Percentiles rank a stretch among this genome's conserved stretches.
These are phyloP conservation scores for Colletotrichum gigasporum DNA, from an alignment of 2,329 filamentous ascomycete genomes.

Conservation along the genomic window DNA sequence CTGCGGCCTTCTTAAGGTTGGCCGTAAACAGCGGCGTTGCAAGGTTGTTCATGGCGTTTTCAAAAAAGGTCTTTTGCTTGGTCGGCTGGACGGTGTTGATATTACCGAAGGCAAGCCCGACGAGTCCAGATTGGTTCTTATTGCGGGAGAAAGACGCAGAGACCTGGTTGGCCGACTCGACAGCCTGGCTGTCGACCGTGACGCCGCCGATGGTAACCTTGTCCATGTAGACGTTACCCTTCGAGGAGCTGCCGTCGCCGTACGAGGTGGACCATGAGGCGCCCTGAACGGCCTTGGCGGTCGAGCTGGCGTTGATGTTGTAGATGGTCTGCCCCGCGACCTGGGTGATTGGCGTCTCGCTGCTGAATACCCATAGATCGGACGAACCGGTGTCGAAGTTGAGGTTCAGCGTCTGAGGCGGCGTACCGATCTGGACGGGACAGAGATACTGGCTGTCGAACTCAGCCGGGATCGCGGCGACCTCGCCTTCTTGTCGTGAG, in stretches of 20 bases:
- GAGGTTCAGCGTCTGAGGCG: constrained; percentile 48
- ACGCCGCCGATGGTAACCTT: constrained; percentile 52
- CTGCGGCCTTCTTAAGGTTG: constrained; percentile 45
- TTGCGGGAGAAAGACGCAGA: constrained; percentile 49
- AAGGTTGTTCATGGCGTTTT: constrained; percentile 41
- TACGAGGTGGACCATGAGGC: constrained; percentile 53
- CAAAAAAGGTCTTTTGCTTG: constrained; percentile 54
- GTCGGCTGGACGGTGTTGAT: constrained; percentile 53
- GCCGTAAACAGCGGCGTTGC: constrained; percentile 43
- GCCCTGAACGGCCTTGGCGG: constrained; percentile 46
- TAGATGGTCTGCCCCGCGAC: constrained; percentile 51
- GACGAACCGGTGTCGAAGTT: constrained; percentile 54
- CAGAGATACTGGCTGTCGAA: constrained; percentile 62
- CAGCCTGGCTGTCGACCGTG: constrained; percentile 49
- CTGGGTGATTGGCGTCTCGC: constrained; percentile 46
- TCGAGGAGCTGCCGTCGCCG: constrained; percentile 52
- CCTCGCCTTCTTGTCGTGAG: constrained; percentile 43
- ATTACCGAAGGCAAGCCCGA: constrained; percentile 53
- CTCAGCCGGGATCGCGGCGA: constrained; percentile 53
- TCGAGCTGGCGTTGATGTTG: constrained; percentile 48
- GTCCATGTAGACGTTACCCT: constrained; percentile 54
- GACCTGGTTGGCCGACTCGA: constrained; percentile 52
- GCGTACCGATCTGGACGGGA: constrained; percentile 67
- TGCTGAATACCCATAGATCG: constrained; percentile 59
- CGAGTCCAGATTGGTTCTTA: constrained; percentile 49